Conservation (phyloP, 345 rosid species). For the Alliaria petiolata region DNA sequence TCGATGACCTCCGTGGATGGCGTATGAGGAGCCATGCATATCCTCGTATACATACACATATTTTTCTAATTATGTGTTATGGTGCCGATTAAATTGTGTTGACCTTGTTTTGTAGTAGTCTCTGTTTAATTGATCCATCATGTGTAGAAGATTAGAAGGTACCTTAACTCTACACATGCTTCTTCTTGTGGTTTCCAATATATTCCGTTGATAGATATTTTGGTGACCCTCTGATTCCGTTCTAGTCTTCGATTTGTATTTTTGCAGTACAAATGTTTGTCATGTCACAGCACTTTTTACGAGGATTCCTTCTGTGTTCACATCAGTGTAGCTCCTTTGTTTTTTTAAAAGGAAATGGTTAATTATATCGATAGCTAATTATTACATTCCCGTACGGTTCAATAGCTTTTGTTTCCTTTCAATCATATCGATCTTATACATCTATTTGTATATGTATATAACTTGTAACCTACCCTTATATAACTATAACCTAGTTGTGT, state of each 20-base stretch:
- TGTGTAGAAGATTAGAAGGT: slow-evolving; percentile 4
- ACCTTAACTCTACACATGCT: not conserved
- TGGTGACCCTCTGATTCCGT: slow-evolving; percentile 20
- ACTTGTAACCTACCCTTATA: slow-evolving; percentile 9
- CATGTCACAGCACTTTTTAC: slow-evolving; percentile 30
- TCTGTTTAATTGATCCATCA: slow-evolving; percentile 1
- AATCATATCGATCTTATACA: slow-evolving; percentile 4
- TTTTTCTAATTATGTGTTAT: not conserved
- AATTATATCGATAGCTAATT: slow-evolving; percentile 16
- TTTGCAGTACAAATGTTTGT: slow-evolving; percentile 23
- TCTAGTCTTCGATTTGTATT: slow-evolving; percentile 19
- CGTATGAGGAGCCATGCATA: slow-evolving; percentile 99
- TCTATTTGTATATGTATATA: slow-evolving; percentile 1
- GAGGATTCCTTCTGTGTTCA: slow-evolving; percentile 21
- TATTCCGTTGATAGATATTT: slow-evolving; percentile 20
- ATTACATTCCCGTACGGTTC: slow-evolving; percentile 28
- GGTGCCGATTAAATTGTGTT: not conserved
- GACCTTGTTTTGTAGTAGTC: not conserved
- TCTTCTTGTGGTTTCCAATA: slow-evolving; percentile 5
- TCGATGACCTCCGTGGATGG: slow-evolving; percentile 89
- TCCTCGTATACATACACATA: slow-evolving; percentile 10
- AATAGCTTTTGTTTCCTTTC: slow-evolving; percentile 11
- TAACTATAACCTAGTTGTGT: not conserved
- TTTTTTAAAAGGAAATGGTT: not conserved
- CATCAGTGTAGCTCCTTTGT: slow-evolving; percentile 21